phyloP scores from a whole-genome alignment of 495 filamentous ascomycete genomes.

The Saxispiralis lemnorum region DNA sequence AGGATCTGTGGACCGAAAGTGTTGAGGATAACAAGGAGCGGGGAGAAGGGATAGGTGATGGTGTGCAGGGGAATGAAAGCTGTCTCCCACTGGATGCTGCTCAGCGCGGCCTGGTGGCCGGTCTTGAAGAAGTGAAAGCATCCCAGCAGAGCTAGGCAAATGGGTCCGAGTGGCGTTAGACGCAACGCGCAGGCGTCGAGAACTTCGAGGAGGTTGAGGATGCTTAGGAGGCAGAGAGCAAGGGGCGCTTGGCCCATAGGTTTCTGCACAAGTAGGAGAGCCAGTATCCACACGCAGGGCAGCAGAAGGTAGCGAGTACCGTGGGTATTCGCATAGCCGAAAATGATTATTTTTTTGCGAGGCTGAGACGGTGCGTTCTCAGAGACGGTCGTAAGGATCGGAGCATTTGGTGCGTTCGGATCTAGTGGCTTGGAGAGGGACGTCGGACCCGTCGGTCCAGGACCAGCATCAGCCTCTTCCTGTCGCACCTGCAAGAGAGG shows the following conservation, averaged over 20 bases:
- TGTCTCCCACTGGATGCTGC: slow-evolving; percentile 89
- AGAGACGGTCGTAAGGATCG: slow-evolving; percentile 23
- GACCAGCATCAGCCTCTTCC: slow-evolving; percentile 14
- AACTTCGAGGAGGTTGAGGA: slow-evolving; percentile 74
- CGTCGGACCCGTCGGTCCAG: slow-evolving; percentile 5
- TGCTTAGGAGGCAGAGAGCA: slow-evolving; percentile 62
- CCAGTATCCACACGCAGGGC: slow-evolving; percentile 55
- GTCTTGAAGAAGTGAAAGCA: slow-evolving; percentile 95
- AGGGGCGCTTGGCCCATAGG: slow-evolving; percentile 84
- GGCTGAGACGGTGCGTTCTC: slow-evolving; percentile 18
- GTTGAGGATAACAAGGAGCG: slow-evolving; percentile 66
- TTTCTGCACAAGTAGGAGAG: slow-evolving; percentile 68
- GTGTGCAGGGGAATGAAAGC: slow-evolving; percentile 78
- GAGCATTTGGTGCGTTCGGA: slow-evolving; percentile 16
- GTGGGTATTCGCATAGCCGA: slow-evolving; percentile 82
- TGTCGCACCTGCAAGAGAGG: slow-evolving; percentile 23
- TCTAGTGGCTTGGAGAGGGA: slow-evolving; percentile 9
- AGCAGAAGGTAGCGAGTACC: slow-evolving; percentile 82
- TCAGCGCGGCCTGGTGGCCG: slow-evolving; percentile 79
- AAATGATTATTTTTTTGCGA: slow-evolving; percentile 42
- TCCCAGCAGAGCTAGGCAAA: slow-evolving; percentile 68
- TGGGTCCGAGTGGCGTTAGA: slow-evolving; percentile 60
- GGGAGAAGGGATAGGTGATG: slow-evolving; percentile 77
- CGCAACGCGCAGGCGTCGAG: slow-evolving; percentile 57
- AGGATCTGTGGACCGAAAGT: slow-evolving; percentile 80